Evolutionary conservation across 306 rosid species (phyloP).

Genomic region (Cajanus cajan): DNA sequence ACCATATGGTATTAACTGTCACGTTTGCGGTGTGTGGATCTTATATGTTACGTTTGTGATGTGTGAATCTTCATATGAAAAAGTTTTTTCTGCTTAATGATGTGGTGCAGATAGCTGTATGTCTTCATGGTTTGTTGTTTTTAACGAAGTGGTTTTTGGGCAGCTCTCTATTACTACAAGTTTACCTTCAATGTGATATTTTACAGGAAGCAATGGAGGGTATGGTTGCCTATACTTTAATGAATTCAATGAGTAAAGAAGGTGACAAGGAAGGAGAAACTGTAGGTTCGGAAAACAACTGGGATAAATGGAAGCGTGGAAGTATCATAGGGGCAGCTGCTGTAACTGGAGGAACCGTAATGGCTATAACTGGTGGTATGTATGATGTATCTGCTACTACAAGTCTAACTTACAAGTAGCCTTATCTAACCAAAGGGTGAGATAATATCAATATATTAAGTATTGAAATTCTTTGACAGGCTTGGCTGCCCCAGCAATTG

Average conservation of each 20-base stretch:
- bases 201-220: conserved; percentile 90
- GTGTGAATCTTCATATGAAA: conserved; percentile 15
- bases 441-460: conserved; percentile 9
- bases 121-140: conserved; percentile 10
- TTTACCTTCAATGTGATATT: conserved; percentile 1
- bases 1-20: conserved; percentile 11
- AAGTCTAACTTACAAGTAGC: conserved; percentile 4
- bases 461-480: conserved; percentile 51
- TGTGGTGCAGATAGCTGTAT: conserved; percentile 13
- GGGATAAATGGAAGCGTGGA: conserved; percentile 93
- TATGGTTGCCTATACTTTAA: conserved; percentile 74
- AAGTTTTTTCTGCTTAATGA: background rate
- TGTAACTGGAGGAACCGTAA: conserved; percentile 81
- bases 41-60: conserved; percentile 7
- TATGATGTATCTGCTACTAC: conserved; percentile 38
- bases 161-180: conserved; percentile 1
- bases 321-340: conserved; percentile 95
- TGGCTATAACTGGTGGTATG: conserved; percentile 94
- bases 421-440: conserved; percentile 17
- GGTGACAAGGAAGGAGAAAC: conserved; percentile 45
- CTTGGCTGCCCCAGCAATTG: conserved; percentile 97
- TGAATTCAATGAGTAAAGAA: conserved; percentile 54
- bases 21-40: conserved; percentile 12
- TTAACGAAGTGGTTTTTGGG: background rate
- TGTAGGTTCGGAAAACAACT: conserved; percentile 40